Percentiles rank a stretch among this genome's conserved stretches.
Conservation (phyloP, 2,329 filamentous ascomycete genomes). For the Sclerotinia glacialis region DNA sequence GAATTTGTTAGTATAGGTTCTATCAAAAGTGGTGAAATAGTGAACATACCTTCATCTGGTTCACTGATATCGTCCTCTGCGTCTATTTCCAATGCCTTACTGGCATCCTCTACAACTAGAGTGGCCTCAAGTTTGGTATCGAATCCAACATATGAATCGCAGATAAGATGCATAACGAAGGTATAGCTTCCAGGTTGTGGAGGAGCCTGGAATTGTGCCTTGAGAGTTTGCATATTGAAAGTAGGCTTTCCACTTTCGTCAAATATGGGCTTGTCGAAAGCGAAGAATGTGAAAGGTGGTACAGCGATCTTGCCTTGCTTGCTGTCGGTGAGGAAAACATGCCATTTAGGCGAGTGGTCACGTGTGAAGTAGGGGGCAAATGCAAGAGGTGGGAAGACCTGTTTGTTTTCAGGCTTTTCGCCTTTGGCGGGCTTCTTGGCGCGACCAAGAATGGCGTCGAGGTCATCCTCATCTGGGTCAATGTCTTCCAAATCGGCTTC, state of each 20-base stretch:
- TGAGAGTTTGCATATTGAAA: constrained; percentile 92
- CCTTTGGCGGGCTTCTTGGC: constrained; percentile 65
- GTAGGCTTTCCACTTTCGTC: constrained; percentile 79
- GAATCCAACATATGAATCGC: constrained; percentile 92
- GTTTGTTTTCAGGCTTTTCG: constrained; percentile 59
- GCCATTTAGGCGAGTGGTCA: constrained; percentile 87
- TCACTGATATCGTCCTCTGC: constrained; percentile 96
- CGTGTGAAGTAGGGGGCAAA: constrained; percentile 88
- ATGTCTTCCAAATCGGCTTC: constrained; percentile 82
- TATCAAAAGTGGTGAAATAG: not conserved
- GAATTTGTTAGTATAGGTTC: not conserved
- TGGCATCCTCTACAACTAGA: constrained; percentile 82
- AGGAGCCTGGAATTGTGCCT: constrained; percentile 94
- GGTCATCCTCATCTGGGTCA: constrained; percentile 88
- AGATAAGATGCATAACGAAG: constrained; percentile 90
- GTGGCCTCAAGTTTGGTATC: constrained; percentile 91
- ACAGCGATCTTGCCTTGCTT: constrained; percentile 96
- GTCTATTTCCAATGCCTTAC: constrained; percentile 74
- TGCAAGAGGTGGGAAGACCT: constrained; percentile 77
- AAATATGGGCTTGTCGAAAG: constrained; percentile 87
- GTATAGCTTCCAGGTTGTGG: constrained; percentile 90
- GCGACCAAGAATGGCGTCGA: constrained; percentile 78
- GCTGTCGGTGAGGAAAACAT: constrained; percentile 89
- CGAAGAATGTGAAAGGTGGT: constrained; percentile 90
- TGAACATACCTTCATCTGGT: constrained; percentile 84